Percentiles rank a stretch among this genome's conserved stretches.
Evolutionary conservation across 352 stramenopile species (phyloP).

Genomic region (Bremia lactucae): DNA sequence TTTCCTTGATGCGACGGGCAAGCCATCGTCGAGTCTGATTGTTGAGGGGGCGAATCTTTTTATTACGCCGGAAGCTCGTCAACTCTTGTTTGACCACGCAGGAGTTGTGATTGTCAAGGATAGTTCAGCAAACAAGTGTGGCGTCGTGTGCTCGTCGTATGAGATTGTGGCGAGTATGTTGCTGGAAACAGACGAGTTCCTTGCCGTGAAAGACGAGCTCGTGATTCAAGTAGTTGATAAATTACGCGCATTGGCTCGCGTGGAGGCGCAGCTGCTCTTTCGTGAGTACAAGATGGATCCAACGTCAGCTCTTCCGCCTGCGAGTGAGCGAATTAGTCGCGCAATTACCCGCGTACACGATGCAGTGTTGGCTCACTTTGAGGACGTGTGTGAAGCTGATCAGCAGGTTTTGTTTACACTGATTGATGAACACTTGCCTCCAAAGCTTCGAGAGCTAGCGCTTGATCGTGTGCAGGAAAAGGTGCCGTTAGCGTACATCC

Average conservation of each 20-base stretch:
- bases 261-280: constrained; percentile 96
- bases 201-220: constrained; percentile 89
- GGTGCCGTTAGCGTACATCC: constrained; percentile 93
- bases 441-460: constrained; percentile 88
- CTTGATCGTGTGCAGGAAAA: constrained; percentile 89
- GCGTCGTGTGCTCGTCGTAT: constrained; percentile 78
- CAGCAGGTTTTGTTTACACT: constrained; percentile 71
- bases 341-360: constrained; percentile 95
- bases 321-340: constrained; percentile 92
- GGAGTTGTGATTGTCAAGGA: constrained; percentile 97
- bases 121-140: constrained; percentile 88
- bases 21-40: constrained; percentile 72
- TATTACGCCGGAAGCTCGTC: constrained; percentile 70
- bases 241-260: constrained; percentile 84
- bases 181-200: constrained; percentile 93
- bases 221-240: constrained; percentile 93
- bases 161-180: constrained; percentile 91
- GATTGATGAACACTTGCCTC: constrained; percentile 88
- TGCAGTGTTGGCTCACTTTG: constrained; percentile 86
- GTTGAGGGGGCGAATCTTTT: constrained; percentile 84
- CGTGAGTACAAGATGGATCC: constrained; percentile 92
- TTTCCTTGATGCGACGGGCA: constrained; percentile 54
- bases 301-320: constrained; percentile 75
- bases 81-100: constrained; percentile 91
- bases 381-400: constrained; percentile 83